phyloP scores from a whole-genome alignment of 106 monocot genomes.

The Triglochin maritima region DNA sequence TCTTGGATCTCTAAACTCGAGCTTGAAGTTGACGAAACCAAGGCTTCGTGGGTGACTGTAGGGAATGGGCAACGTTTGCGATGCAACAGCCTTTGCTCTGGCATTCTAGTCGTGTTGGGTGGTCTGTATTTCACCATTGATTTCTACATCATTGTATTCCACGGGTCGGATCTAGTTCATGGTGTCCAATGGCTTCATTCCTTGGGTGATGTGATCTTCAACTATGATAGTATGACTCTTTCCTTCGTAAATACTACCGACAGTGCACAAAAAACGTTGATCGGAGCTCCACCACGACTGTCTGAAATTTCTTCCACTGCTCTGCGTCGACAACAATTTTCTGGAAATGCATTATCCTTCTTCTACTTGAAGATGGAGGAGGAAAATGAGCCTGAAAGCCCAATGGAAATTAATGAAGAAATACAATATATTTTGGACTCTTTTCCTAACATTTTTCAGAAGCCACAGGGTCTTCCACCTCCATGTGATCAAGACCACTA shows the following conservation, averaged over 20 bases:
- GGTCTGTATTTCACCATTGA: neutral
- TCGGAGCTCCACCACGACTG: no score
- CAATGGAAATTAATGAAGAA: neutral
- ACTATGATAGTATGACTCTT: neutral
- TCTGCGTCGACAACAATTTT: no score
- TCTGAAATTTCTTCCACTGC: no score
- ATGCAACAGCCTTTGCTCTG: neutral
- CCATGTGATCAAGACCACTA: neutral
- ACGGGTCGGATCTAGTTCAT: no score
- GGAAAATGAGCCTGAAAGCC: neutral
- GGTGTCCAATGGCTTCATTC: neutral
- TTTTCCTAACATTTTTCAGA: neutral
- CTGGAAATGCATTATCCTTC: neutral
- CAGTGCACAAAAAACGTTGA: no score
- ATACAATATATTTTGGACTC: neutral
- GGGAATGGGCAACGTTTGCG: neutral
- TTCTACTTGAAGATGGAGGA: neutral
- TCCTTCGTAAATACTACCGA: no score
- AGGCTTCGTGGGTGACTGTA: neutral
- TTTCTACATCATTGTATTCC: neutral
- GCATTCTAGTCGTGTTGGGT: neutral
- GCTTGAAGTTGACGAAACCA: neutral
- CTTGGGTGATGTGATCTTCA: neutral
- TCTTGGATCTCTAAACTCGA: neutral
- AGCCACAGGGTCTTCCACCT: neutral